Evolutionary conservation across 2,329 filamentous ascomycete species (phyloP).

Genomic region (Nigrograna mackinnonii): DNA sequence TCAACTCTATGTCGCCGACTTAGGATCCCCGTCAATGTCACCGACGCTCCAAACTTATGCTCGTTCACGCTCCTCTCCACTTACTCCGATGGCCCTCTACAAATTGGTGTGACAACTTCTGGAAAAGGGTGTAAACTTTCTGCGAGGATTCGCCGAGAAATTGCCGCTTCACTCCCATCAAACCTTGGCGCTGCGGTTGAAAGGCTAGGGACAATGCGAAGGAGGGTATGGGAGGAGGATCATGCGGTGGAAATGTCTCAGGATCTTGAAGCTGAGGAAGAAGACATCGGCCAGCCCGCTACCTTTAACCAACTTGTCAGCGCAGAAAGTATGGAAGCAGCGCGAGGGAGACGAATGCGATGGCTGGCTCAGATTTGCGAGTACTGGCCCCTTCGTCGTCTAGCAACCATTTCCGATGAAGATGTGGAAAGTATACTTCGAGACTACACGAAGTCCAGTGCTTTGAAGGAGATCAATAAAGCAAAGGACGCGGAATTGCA

Average conservation of each 20-base stretch:
- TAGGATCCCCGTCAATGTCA: constrained; percentile 90
- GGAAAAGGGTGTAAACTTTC: constrained; percentile 93
- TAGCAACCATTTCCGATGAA: constrained; percentile 77
- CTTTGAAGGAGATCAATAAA: constrained; percentile 26
- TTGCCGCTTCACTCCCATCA: constrained; percentile 76
- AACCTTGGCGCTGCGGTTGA: constrained; percentile 78
- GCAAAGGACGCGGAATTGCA: constrained; percentile 24
- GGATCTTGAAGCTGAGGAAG: constrained; percentile 55
- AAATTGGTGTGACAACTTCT: constrained; percentile 94
- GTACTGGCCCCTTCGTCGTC: constrained; percentile 89
- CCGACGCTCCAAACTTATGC: constrained; percentile 83
- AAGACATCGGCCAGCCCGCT: constrained; percentile 74
- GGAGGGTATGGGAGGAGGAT: constrained; percentile 47
- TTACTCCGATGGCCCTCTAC: constrained; percentile 85
- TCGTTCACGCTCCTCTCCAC: constrained; percentile 89
- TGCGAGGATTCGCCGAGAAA: constrained; percentile 83
- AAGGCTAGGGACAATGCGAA: constrained; percentile 65
- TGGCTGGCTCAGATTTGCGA: constrained; percentile 98
- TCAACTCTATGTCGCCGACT: constrained; percentile 75
- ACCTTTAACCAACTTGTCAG: constrained; percentile 83
- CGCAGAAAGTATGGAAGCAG: constrained; percentile 72
- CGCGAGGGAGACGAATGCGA: constrained; percentile 80
- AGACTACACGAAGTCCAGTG: constrained; percentile 62
- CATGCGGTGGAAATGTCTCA: constrained; percentile 55
- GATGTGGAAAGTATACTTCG: constrained; percentile 79